Evolutionary conservation across 2,329 filamentous ascomycete genomes (phyloP).

Genomic region (Dryadomyces quercivorus): DNA sequence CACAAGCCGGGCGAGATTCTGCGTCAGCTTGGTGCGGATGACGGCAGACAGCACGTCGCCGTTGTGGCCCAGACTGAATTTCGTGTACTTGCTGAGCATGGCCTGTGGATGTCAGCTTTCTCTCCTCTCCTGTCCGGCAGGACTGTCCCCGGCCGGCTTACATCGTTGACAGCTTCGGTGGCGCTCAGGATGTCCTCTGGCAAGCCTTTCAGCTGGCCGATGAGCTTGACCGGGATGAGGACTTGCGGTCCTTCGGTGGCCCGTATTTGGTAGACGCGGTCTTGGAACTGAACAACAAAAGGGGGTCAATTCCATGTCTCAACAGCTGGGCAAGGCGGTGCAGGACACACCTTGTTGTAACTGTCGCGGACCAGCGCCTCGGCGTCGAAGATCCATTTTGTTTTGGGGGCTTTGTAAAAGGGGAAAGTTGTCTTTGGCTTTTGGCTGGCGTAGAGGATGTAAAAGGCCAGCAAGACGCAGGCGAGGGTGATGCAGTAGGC

Average conservation of each 20-base stretch:
- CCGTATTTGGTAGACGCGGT: conserved; percentile 37
- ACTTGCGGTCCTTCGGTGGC: conserved; percentile 37
- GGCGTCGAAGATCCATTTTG: conserved; percentile 38
- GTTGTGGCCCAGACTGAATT: conserved; percentile 34
- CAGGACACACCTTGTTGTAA: conserved; percentile 28
- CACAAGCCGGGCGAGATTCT: conserved; percentile 32
- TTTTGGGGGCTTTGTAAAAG: conserved; percentile 34
- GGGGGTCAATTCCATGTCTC: too few species aligned
- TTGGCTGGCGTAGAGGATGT: conserved; percentile 24
- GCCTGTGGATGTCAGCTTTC: conserved; percentile 21
- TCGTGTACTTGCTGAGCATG: conserved; percentile 37
- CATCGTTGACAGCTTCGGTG: conserved; percentile 34
- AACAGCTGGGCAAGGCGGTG: too few species aligned
- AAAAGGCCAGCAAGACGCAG: conserved; percentile 23
- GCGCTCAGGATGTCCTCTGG: conserved; percentile 37
- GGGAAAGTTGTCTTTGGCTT: conserved; percentile 22
- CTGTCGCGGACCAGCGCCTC: conserved; percentile 35
- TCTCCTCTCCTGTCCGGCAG: background rate
- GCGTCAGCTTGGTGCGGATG: conserved; percentile 33
- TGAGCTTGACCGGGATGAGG: conserved; percentile 30
- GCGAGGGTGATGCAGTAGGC: conserved; percentile 30
- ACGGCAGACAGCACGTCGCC: conserved; percentile 30
- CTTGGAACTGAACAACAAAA: conserved; percentile 26
- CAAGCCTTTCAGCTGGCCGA: conserved; percentile 33
- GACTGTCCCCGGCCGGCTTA: conserved; percentile 10